Percentiles rank a stretch among this genome's conserved stretches.
Evolutionary conservation across 371 early-diverging fungal species (phyloP).

Genomic region (Circinella minor): DNA sequence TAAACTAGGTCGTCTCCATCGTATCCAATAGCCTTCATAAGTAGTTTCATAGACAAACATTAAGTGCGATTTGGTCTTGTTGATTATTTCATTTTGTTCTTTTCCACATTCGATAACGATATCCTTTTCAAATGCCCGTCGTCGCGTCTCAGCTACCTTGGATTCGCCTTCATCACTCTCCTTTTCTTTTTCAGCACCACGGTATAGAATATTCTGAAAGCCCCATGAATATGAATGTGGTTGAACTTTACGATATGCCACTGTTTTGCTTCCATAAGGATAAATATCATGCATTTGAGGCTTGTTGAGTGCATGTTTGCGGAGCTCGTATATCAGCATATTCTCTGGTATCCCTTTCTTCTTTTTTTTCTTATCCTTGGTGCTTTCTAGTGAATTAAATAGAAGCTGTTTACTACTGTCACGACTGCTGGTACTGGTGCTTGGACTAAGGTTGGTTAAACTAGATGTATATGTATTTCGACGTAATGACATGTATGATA

Average conservation of each 20-base stretch:
- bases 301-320: conserved; percentile 38
- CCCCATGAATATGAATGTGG: conserved; percentile 60
- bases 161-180: conserved; percentile 2
- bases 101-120: conserved; percentile 42
- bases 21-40: conserved; percentile 35
- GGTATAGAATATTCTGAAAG: conserved; percentile 50
- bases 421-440: conserved; percentile 17
- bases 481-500: conserved; percentile 13
- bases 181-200: conserved; percentile 16
- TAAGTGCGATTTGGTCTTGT: conserved; percentile 40
- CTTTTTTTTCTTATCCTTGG: conserved; percentile 7
- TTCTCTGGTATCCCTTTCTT: conserved; percentile 28
- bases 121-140: conserved; percentile 51
- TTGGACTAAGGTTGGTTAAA: conserved; percentile 14
- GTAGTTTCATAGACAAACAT: conserved; percentile 46
- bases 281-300: conserved; percentile 46
- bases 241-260: conserved; percentile 45
- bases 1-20: conserved; percentile 48
- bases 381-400: conserved; percentile 8
- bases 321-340: conserved; percentile 39
- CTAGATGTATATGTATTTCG: conserved; percentile 9
- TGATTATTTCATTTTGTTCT: conserved; percentile 27
- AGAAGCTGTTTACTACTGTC: conserved; percentile 14
- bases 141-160: conserved; percentile 45
- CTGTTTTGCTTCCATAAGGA: conserved; percentile 32